phyloP scores from a whole-genome alignment of 768 basidiomycete species.

The Pleurotus tuoliensis region DNA sequence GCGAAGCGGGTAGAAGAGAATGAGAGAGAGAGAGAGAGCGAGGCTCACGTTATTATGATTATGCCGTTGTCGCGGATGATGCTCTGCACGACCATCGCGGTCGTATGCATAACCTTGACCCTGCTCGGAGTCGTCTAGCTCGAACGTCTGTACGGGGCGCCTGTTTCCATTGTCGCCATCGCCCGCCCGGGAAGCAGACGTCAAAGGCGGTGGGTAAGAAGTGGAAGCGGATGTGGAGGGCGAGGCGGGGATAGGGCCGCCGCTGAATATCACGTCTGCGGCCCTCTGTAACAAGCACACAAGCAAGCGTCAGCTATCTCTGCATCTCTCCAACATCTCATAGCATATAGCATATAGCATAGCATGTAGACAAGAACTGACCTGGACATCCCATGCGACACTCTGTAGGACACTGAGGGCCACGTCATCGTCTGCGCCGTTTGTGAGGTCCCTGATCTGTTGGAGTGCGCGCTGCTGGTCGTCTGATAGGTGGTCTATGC shows the following conservation, averaged over 20 bases:
- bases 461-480: conserved; percentile 30
- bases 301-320: background rate
- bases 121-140: conserved; percentile 46
- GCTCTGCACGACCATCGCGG: conserved; percentile 12
- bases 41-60: too few species aligned
- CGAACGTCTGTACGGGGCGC: conserved; percentile 33
- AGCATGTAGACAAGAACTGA: conserved; percentile 15
- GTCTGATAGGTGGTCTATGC: background rate
- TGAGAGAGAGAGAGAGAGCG: too few species aligned
- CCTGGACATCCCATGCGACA: conserved; percentile 72
- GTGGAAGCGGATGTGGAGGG: too few species aligned
- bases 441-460: conserved; percentile 56
- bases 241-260: conserved; percentile 10
- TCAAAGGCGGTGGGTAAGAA: too few species aligned
- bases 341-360: too few species aligned
- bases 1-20: too few species aligned
- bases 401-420: conserved; percentile 56
- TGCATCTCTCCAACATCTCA: too few species aligned
- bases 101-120: conserved; percentile 19
- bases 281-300: conserved; percentile 37
- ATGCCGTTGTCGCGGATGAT: too few species aligned
- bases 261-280: conserved; percentile 50
- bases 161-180: background rate
- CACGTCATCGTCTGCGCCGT: conserved; percentile 57
- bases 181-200: too few species aligned